phyloP scores from a whole-genome alignment of 352 stramenopile species.

The Globisporangium abappressorium region DNA sequence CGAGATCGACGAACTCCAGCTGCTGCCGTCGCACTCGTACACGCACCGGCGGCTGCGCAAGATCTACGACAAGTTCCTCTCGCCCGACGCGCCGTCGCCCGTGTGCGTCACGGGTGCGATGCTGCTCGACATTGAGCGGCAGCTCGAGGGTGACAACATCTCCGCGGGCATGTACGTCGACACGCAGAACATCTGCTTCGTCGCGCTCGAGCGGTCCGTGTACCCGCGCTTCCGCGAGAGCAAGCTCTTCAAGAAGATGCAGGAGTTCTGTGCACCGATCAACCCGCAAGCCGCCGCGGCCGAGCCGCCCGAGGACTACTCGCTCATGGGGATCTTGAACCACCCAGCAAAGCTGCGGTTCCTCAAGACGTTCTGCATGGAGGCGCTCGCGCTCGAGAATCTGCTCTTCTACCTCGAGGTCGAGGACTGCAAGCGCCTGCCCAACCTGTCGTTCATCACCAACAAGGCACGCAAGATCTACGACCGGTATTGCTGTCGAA shows the following conservation, averaged over 20 bases:
- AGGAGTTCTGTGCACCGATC: conserved; percentile 54
- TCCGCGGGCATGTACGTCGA: conserved; percentile 68
- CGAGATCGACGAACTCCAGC: conserved; percentile 74
- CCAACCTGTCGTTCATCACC: conserved; percentile 78
- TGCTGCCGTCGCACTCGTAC: conserved; percentile 76
- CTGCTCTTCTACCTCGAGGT: conserved; percentile 84
- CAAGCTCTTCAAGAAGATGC: conserved; percentile 76
- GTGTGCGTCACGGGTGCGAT: conserved; percentile 74
- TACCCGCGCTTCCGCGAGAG: conserved; percentile 77
- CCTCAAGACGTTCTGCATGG: conserved; percentile 86
- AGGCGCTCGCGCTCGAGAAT: conserved; percentile 77
- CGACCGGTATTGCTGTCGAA: conserved; percentile 62
- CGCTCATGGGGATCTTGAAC: conserved; percentile 53
- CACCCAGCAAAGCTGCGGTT: conserved; percentile 79
- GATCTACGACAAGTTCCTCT: conserved; percentile 88
- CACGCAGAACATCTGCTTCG: conserved; percentile 61
- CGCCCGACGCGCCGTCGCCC: conserved; percentile 57
- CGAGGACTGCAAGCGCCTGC: conserved; percentile 80
- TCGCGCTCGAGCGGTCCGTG: conserved; percentile 68
- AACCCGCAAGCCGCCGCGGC: conserved; percentile 16
- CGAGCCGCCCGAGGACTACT: conserved; percentile 46
- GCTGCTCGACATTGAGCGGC: conserved; percentile 61
- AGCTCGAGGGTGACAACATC: conserved; percentile 58
- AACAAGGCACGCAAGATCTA: conserved; percentile 79
- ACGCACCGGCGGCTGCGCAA: conserved; percentile 75